Evolutionary conservation across 2,329 filamentous ascomycete species (phyloP).

Genomic region (Alternaria metachromatica): DNA sequence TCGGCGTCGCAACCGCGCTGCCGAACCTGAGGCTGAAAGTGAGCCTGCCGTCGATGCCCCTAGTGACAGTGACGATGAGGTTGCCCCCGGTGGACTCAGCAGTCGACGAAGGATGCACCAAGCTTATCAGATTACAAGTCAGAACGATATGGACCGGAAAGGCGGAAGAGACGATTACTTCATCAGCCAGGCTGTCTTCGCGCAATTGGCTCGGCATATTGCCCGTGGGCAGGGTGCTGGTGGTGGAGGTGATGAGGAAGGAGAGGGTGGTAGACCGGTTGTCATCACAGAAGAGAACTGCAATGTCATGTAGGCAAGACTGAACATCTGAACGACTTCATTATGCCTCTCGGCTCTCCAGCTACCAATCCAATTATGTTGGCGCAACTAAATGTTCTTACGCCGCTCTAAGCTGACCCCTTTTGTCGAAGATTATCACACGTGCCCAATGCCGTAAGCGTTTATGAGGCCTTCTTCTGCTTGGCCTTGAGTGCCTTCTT

Average conservation of each 20-base stretch:
- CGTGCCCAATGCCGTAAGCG: not conserved
- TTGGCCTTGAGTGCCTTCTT: conserved; percentile 97
- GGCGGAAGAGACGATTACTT: conserved; percentile 65
- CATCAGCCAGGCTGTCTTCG: conserved; percentile 55
- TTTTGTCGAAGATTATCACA: not conserved
- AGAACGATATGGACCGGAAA: conserved; percentile 67
- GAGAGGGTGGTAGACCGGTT: conserved; percentile 30
- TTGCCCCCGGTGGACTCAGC: conserved; percentile 56
- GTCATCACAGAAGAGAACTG: conserved; percentile 43
- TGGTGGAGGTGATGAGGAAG: conserved; percentile 28
- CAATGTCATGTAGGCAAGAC: conserved; percentile 30
- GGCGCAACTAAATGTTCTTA: not conserved
- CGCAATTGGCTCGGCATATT: conserved; percentile 46
- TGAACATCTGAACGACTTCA: not conserved
- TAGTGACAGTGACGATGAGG: conserved; percentile 46
- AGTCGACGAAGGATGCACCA: conserved; percentile 66
- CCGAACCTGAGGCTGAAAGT: not conserved
- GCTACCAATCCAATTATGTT: not conserved
- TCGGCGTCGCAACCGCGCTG: conserved; percentile 16
- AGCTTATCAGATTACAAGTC: conserved; percentile 66
- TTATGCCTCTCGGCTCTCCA: not conserved
- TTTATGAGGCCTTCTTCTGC: conserved; percentile 76
- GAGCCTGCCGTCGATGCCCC: conserved; percentile 10
- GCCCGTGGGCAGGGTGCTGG: conserved; percentile 28
- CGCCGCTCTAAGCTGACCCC: not conserved